Evolutionary conservation across 768 basidiomycete species (phyloP).

Genomic region (Hericium coralloides): DNA sequence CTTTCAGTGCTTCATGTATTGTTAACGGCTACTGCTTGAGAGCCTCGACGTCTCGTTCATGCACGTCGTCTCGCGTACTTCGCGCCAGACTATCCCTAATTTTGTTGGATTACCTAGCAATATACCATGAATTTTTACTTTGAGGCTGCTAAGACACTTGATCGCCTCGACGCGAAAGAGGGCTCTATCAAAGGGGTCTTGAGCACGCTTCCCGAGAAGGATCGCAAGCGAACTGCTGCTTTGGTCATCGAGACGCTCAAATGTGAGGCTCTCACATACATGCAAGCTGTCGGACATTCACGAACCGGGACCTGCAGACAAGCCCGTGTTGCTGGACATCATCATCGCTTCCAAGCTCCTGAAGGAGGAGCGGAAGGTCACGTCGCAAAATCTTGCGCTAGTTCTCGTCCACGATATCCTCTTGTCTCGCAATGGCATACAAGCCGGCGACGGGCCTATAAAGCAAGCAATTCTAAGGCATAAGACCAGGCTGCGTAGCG

Average conservation of each 20-base stretch:
- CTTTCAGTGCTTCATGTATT: background rate
- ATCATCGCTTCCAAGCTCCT: slow-evolving; percentile 61
- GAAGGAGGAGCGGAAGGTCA: slow-evolving; percentile 70
- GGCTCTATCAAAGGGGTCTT: slow-evolving; percentile 89
- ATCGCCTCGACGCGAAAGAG: slow-evolving; percentile 79
- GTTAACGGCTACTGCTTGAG: background rate
- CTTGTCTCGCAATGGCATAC: slow-evolving; percentile 66
- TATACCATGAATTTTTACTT: slow-evolving; percentile 89
- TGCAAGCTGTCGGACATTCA: background rate
- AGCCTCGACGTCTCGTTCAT: background rate
- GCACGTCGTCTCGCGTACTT: slow-evolving; percentile 6
- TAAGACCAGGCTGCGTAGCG: slow-evolving; percentile 80
- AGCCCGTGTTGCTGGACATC: slow-evolving; percentile 60
- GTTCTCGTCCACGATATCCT: slow-evolving; percentile 90
- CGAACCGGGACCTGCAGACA: slow-evolving; percentile 43
- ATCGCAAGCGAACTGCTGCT: slow-evolving; percentile 70
- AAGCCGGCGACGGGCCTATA: slow-evolving; percentile 83
- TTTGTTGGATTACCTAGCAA: slow-evolving; percentile 6
- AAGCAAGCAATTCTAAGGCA: slow-evolving; percentile 85
- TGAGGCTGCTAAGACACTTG: slow-evolving; percentile 75
- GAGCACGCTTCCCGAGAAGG: slow-evolving; percentile 61
- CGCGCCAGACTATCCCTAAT: slow-evolving; percentile 3
- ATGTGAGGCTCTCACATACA: slow-evolving; percentile 42
- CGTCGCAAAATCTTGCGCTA: slow-evolving; percentile 66
- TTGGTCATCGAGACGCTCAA: slow-evolving; percentile 93